Evolutionary conservation across 768 basidiomycete genomes (phyloP).

Genomic region (Lactifluus subvellereus): DNA sequence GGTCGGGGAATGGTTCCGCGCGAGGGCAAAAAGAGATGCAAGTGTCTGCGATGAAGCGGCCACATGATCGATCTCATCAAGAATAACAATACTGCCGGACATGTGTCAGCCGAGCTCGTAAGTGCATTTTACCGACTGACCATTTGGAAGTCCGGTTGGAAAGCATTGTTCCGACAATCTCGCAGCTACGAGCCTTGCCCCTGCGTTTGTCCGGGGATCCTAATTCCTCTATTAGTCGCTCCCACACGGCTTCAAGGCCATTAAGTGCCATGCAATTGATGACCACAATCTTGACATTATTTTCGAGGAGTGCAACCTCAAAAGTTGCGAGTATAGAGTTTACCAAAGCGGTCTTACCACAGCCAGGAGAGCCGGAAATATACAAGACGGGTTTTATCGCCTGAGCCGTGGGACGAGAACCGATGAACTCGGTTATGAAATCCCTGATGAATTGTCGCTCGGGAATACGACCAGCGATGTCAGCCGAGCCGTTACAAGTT

Average conservation of each 20-base stretch:
- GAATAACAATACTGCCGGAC: conserved; percentile 55
- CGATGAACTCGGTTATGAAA: conserved; percentile 55
- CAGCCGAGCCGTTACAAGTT: conserved; percentile 51
- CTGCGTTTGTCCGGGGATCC: conserved; percentile 34
- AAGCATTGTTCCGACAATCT: conserved; percentile 41
- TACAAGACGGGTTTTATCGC: conserved; percentile 52
- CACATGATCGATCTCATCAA: conserved; percentile 86
- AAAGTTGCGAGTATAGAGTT: conserved; percentile 49
- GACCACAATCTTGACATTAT: conserved; percentile 44
- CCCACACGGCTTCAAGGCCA: conserved; percentile 65
- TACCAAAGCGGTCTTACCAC: conserved; percentile 85
- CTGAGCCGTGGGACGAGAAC: conserved; percentile 27
- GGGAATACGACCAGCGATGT: conserved; percentile 60
- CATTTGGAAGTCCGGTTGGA: conserved; percentile 45
- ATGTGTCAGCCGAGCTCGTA: conserved; percentile 21
- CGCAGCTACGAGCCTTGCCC: conserved; percentile 36
- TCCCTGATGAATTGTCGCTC: conserved; percentile 54
- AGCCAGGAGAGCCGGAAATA: conserved; percentile 90
- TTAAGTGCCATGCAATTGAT: conserved; percentile 81
- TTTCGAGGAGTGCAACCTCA: conserved; percentile 34
- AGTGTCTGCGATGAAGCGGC: conserved; percentile 55
- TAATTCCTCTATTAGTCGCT: conserved; percentile 56
- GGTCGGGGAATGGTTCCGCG: conserved; percentile 43
- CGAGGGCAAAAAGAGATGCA: conserved; percentile 61
- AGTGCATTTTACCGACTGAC: conserved; percentile 31